These are phyloP conservation scores for Trichoderma semiorbis DNA, from an alignment of 2,329 filamentous ascomycete species.

Conservation along the genomic window DNA sequence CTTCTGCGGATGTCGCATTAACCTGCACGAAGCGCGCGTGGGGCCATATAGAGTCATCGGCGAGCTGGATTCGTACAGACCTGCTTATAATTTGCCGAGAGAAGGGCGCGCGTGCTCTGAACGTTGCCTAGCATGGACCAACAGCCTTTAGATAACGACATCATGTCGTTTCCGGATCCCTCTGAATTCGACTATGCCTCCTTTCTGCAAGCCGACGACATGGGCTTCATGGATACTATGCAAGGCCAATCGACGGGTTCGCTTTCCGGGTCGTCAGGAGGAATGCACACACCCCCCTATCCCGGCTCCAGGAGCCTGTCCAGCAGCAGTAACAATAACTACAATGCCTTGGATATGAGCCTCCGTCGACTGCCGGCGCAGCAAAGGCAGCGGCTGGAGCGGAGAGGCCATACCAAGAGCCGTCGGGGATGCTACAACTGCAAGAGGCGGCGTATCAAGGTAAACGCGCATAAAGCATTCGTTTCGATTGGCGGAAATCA, in stretches of 20 bases:
- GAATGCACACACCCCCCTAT: constrained; percentile 30
- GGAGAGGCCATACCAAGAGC: constrained; percentile 64
- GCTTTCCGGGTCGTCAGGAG: constrained; percentile 30
- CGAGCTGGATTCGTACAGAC: neutral
- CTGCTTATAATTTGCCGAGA: neutral
- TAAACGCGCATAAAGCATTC: constrained; percentile 23
- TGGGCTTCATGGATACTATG: constrained; percentile 23
- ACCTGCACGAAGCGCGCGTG: neutral
- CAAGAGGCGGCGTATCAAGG: constrained; percentile 64
- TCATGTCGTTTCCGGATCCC: constrained; percentile 32
- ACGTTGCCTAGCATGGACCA: constrained; percentile 28
- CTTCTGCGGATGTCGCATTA: neutral
- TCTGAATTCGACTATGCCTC: constrained; percentile 38
- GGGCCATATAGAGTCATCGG: constrained; percentile 9
- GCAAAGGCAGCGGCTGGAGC: constrained; percentile 43
- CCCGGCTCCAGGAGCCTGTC: constrained; percentile 27
- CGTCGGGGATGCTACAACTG: constrained; percentile 65
- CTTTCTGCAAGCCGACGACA: constrained; percentile 34
- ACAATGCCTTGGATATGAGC: constrained; percentile 12
- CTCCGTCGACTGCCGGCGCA: constrained; percentile 23
- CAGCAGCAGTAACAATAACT: constrained; percentile 18
- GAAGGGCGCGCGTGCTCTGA: neutral
- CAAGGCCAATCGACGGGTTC: constrained; percentile 9
- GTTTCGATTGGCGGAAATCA: neutral
- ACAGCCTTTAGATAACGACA: constrained; percentile 26